A percentile compares a stretch with the other conserved stretches of the same genome.
Conservation (phyloP, 345 rosid species). For the Salix suchowensis region DNA sequence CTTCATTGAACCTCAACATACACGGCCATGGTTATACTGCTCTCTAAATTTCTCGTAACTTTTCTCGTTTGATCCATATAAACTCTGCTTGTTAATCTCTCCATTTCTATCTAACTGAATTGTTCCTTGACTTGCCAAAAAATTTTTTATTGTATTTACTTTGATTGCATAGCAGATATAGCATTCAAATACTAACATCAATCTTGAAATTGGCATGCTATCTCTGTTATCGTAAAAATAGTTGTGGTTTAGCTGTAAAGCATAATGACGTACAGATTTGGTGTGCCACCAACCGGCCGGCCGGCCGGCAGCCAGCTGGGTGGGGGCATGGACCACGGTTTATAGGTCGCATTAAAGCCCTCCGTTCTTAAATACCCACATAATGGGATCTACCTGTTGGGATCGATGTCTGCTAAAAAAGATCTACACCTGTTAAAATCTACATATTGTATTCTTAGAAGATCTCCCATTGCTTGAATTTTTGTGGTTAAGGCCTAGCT, state of each 20-base stretch:
- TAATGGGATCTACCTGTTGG: not conserved
- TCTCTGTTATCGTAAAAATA: not conserved
- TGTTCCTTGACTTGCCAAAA: too few species aligned
- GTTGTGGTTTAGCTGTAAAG: not conserved
- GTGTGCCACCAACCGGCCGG: constrained; percentile 5
- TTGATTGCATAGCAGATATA: not conserved
- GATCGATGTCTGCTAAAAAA: not conserved
- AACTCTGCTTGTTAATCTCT: too few species aligned
- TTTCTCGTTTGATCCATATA: too few species aligned
- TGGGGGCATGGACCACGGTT: not conserved
- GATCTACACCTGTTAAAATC: not conserved
- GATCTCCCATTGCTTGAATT: not conserved
- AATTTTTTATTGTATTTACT: not conserved
- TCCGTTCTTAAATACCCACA: not conserved
- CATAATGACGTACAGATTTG: not conserved
- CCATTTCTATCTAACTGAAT: too few species aligned
- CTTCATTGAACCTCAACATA: not conserved
- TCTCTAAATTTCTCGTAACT: too few species aligned
- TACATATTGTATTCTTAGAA: not conserved
- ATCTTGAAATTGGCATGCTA: not conserved
- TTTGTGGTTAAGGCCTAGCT: not conserved
- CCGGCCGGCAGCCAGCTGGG: constrained; percentile 2
- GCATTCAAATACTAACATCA: not conserved
- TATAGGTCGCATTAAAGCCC: not conserved
- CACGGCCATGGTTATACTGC: too few species aligned